These are phyloP conservation scores for Alternaria angustiovoidea DNA, from an alignment of 2,329 filamentous ascomycete species.

Conservation along the genomic window DNA sequence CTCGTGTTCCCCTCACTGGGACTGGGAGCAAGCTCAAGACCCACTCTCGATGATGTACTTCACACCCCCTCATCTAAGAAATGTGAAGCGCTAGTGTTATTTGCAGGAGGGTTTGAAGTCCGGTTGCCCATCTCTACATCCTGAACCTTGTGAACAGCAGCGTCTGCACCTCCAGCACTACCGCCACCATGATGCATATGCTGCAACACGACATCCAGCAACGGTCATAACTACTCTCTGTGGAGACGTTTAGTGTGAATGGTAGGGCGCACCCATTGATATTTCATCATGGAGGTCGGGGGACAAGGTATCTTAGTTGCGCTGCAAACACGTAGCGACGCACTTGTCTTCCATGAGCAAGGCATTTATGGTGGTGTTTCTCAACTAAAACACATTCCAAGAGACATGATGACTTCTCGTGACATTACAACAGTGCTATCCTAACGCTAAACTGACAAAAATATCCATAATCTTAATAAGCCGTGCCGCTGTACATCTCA, in stretches of 20 bases:
- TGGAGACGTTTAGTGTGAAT: not conserved
- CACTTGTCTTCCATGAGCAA: not conserved
- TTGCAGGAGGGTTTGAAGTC: not conserved
- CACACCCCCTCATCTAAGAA: not conserved
- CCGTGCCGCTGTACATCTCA: not conserved
- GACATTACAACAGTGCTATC: not conserved
- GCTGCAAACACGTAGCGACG: not conserved
- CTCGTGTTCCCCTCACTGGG: not conserved
- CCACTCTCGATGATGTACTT: not conserved
- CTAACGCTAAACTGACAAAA: conserved; percentile 1
- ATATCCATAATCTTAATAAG: not conserved
- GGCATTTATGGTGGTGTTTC: not conserved
- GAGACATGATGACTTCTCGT: not conserved
- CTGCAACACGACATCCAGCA: not conserved
- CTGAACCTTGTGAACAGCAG: not conserved
- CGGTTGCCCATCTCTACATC: not conserved
- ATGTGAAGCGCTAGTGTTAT: not conserved
- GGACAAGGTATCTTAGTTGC: not conserved
- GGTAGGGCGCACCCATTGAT: not conserved
- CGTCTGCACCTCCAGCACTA: not conserved
- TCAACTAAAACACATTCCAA: not conserved
- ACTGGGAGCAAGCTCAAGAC: not conserved
- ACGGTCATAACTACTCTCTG: not conserved
- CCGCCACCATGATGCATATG: not conserved
- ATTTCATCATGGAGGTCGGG: not conserved